A percentile compares a stretch with the other conserved stretches of the same genome.
Evolutionary conservation across 225 moss, liverwort and hornwort genomes (phyloP).

Genomic region (Anthoceros angustus): DNA sequence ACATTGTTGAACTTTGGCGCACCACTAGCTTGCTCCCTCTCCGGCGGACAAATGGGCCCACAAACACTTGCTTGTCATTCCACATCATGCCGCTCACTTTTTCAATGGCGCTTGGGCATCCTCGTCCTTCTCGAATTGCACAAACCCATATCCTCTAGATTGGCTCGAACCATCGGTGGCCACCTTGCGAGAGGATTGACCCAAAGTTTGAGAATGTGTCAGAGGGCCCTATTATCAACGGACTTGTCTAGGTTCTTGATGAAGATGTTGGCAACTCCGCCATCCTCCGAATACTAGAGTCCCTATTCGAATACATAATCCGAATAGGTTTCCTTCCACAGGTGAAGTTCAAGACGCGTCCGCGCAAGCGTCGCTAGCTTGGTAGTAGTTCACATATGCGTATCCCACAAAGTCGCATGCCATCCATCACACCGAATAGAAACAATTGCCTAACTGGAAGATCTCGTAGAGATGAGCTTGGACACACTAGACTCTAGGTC

Average conservation of each 20-base stretch:
- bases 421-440: constrained; percentile 97
- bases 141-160: constrained; percentile 93
- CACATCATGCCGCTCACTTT: constrained; percentile 86
- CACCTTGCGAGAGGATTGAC: constrained; percentile 77
- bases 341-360: constrained; percentile 65
- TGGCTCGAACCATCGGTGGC: constrained; percentile 67
- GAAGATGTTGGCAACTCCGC: constrained; percentile 82
- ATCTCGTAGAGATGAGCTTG: constrained; percentile 91
- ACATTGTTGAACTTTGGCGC: constrained; percentile 90
- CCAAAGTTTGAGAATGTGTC: constrained; percentile 83
- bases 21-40: constrained; percentile 67
- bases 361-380: constrained; percentile 87
- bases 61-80: constrained; percentile 83
- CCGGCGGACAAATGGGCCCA: constrained; percentile 85
- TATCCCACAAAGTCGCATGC: constrained; percentile 94
- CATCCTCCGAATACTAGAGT: constrained; percentile 85
- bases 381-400: constrained; percentile 91
- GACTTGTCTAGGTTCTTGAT: constrained; percentile 89
- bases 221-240: constrained; percentile 79
- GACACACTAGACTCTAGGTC: constrained; percentile 85
- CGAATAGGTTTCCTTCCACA: constrained; percentile 73
- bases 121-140: constrained; percentile 94
- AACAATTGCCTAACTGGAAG: constrained; percentile 87
- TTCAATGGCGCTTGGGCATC: constrained; percentile 69
- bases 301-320: constrained; percentile 87